Conservation (phyloP, 805 yeast genomes). For the Candida ascalaphidarum region DNA sequence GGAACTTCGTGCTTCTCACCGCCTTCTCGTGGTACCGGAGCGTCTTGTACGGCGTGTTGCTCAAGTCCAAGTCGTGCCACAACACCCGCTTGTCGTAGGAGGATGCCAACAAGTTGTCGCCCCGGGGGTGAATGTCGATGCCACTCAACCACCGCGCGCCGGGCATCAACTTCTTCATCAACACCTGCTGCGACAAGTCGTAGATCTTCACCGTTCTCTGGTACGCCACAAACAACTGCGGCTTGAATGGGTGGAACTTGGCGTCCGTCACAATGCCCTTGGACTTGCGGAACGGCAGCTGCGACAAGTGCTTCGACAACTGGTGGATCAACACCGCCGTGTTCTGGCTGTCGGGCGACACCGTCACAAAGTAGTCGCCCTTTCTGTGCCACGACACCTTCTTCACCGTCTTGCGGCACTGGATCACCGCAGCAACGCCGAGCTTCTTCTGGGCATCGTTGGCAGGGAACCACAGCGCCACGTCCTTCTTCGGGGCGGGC, state of each 20-base stretch:
- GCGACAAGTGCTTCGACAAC: conserved; percentile 87
- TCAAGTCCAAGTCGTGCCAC: conserved; percentile 94
- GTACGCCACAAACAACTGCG: conserved; percentile 87
- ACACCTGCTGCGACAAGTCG: conserved; percentile 77
- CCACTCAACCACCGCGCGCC: conserved; percentile 93
- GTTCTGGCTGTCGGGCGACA: conserved; percentile 89
- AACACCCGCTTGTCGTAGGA: conserved; percentile 91
- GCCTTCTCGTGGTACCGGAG: conserved; percentile 93
- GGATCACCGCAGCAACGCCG: conserved; percentile 69
- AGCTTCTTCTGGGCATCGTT: conserved; percentile 44
- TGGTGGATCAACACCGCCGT: conserved; percentile 91
- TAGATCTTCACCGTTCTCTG: conserved; percentile 89
- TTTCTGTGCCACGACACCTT: conserved; percentile 91
- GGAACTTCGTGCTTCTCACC: conserved; percentile 81
- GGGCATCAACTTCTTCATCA: conserved; percentile 80
- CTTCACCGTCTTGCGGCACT: conserved; percentile 60
- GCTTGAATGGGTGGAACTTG: conserved; percentile 93
- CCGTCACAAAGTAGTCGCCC: conserved; percentile 94
- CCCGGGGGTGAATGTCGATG: conserved; percentile 92
- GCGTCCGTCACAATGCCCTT: conserved; percentile 95
- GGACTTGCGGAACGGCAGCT: conserved; percentile 88
- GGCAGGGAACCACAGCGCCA: conserved; percentile 82
- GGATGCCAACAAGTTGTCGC: conserved; percentile 87
- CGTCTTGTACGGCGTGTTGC: conserved; percentile 88
- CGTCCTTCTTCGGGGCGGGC: conserved; percentile 34